Base-by-base conservation (phyloP, 495 filamentous ascomycete genomes). In the Chaetomium fimeti region DNA sequence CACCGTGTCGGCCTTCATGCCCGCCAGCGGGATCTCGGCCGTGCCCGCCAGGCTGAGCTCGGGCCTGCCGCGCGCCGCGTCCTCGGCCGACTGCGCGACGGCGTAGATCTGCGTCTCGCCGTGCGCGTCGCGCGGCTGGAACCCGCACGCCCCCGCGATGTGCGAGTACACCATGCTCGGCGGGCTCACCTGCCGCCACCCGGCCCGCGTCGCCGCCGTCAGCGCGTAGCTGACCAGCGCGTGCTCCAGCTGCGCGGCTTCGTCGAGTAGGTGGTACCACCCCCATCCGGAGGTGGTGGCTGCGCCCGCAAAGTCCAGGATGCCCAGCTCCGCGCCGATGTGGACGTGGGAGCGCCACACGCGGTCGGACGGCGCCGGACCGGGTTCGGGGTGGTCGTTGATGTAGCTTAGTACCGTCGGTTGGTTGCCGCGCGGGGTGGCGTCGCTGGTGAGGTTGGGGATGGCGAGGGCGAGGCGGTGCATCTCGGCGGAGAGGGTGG, bases 231-330 rank as follows among this genome's bases (percentile, higher is more conserved):
- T 86, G n/a, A 97, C 75, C 0, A 98, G 83, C 0, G 94, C 94
- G 72, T 97, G 93, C 73, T 98, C 94, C 2, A 98, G 83, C 74
- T 94, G 83, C 0, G 92, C 93, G 9, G 87, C 92, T 66, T 95
- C 93, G 75, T 95, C 90, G 38, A 88, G 82, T 0, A 98, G 85
- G 74, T 89, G 97, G 76, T 98, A 98, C 91, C 92, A 98, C 0
- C 94, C 94, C 93, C 93, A 98, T 18, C 94, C 94, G 40, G 87
- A 90, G 22, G 90, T 87, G 11, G 84, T 87, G 22, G 86, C 87
- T 3, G 92, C 91, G 58, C 81, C 85, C 13, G 87, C 80, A 70
- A 98, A 97, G 76, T 98, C 95, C 54, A 98, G 78, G 2, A 98
- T 79, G 24, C 86, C 83, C 0, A 98, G 83, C 66, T 89, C 84